Percentiles rank a stretch among this genome's conserved stretches.
phyloP scores from a whole-genome alignment of 768 basidiomycete species.

The Peribolospora kevripleyi region DNA sequence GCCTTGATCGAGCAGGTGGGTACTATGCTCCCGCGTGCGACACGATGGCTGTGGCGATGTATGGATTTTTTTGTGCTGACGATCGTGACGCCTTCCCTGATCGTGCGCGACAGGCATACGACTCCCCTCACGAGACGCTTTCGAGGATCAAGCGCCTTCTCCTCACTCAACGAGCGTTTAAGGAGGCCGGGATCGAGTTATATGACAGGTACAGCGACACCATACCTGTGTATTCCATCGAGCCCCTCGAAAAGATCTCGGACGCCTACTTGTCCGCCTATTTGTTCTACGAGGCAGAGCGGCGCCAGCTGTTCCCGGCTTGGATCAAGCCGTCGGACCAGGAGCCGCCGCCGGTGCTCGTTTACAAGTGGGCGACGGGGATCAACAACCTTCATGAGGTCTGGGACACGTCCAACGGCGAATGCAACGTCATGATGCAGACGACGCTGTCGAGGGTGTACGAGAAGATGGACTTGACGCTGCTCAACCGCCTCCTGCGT shows the following conservation, averaged over 20 bases:
- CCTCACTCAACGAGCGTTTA: constrained; percentile 92
- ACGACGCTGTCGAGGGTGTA: constrained; percentile 93
- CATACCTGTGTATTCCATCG: constrained; percentile 96
- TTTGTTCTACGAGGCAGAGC: constrained; percentile 96
- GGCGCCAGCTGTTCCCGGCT: constrained; percentile 86
- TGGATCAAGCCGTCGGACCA: constrained; percentile 99
- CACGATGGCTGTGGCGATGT: not conserved
- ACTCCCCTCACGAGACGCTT: constrained; percentile 24
- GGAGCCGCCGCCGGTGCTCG: constrained; percentile 83
- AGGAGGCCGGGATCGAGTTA: constrained; percentile 67
- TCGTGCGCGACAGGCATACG: not conserved
- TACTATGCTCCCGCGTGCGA: not conserved
- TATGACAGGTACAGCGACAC: constrained; percentile 53
- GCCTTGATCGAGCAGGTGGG: constrained; percentile 93
- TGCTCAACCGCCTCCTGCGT: constrained; percentile 81
- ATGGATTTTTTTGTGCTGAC: not conserved
- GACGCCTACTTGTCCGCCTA: constrained; percentile 99
- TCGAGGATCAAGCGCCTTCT: constrained; percentile 94
- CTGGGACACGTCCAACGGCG: constrained; percentile 95
- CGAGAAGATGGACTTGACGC: constrained; percentile 92
- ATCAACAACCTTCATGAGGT: constrained; percentile 96
- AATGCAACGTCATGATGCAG: constrained; percentile 97
- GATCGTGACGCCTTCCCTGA: not conserved
- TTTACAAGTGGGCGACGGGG: constrained; percentile 99
- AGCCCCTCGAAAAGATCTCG: constrained; percentile 98